Evolutionary conservation across 2,329 filamentous ascomycete species (phyloP).

Genomic region (Byssochlamys sp.): DNA sequence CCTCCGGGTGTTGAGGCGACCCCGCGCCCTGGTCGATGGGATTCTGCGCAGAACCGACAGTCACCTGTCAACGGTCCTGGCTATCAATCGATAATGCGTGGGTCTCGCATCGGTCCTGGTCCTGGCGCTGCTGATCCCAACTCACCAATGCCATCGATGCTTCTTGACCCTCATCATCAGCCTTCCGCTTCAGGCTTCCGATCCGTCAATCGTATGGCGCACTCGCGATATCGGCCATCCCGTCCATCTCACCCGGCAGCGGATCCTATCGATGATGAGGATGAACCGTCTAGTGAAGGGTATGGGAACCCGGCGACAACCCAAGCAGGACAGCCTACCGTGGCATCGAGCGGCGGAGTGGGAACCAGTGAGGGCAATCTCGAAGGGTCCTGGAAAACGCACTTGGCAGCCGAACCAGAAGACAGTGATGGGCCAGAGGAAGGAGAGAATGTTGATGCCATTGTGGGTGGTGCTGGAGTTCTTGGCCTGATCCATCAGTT

Average conservation of each 20-base stretch:
- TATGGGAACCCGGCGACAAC: slow-evolving; percentile 9
- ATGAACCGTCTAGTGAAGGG: slow-evolving; percentile 15
- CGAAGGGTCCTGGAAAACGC: slow-evolving; percentile 44
- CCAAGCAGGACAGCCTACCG: slow-evolving; percentile 13
- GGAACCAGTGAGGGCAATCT: slow-evolving; percentile 48
- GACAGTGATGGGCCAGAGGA: slow-evolving; percentile 38
- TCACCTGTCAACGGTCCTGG: slow-evolving; percentile 12
- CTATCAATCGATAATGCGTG: slow-evolving; percentile 20
- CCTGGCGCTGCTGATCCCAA: slow-evolving; percentile 16
- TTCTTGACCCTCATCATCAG: slow-evolving; percentile 41
- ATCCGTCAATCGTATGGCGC: slow-evolving; percentile 14
- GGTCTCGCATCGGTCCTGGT: slow-evolving; percentile 15
- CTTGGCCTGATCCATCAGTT: slow-evolving; percentile 59
- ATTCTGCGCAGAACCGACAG: slow-evolving; percentile 12
- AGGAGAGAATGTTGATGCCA: slow-evolving; percentile 38
- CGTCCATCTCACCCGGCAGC: slow-evolving; percentile 16
- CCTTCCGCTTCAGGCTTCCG: slow-evolving; percentile 32
- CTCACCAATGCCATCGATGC: slow-evolving; percentile 34
- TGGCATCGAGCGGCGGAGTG: slow-evolving; percentile 28
- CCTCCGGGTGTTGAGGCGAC: slow-evolving; percentile 41
- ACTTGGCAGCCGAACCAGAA: slow-evolving; percentile 24
- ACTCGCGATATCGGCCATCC: slow-evolving; percentile 23
- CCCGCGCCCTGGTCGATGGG: slow-evolving; percentile 32
- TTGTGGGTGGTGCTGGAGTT: slow-evolving; percentile 46
- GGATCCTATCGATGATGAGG: slow-evolving; percentile 22